phyloP scores from a whole-genome alignment of 768 basidiomycete genomes.

The Phanerochaete sordida region DNA sequence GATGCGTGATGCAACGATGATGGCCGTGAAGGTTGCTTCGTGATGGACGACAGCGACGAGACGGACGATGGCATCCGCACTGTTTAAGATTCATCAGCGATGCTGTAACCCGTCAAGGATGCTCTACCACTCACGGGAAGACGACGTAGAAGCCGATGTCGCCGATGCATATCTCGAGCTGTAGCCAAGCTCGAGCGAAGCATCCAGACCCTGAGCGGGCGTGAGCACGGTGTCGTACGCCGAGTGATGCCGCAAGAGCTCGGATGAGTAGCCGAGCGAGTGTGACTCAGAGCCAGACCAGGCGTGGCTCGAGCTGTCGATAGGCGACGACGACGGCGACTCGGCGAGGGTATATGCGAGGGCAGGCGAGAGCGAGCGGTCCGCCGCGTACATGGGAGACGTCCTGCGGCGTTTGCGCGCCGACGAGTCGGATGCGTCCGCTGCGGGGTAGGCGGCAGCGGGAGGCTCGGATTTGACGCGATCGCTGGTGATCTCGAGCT shows the following conservation, averaged over 20 bases:
- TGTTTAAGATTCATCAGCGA: no score
- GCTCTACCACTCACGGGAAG: neutral
- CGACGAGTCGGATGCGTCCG: neutral
- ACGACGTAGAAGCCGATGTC: neutral
- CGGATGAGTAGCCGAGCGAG: neutral
- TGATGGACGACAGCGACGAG: neutral
- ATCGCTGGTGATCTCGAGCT: conserved; percentile 35
- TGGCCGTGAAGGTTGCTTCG: neutral
- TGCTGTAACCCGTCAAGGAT: neutral
- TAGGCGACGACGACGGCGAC: neutral
- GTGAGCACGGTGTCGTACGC: neutral
- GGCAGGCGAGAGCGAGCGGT: neutral
- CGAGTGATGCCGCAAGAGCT: neutral
- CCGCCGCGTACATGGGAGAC: conserved; percentile 3
- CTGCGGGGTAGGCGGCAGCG: neutral
- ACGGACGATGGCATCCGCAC: neutral
- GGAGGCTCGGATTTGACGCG: conserved; percentile 1
- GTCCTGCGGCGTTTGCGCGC: neutral
- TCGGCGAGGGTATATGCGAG: neutral
- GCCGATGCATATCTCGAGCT: neutral
- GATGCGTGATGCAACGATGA: neutral
- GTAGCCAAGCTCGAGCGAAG: neutral
- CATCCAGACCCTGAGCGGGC: neutral
- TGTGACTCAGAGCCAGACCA: no score
- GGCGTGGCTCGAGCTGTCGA: neutral